phyloP scores from a whole-genome alignment of 2,329 filamentous ascomycete genomes.

The Sclerotinia subarctica region DNA sequence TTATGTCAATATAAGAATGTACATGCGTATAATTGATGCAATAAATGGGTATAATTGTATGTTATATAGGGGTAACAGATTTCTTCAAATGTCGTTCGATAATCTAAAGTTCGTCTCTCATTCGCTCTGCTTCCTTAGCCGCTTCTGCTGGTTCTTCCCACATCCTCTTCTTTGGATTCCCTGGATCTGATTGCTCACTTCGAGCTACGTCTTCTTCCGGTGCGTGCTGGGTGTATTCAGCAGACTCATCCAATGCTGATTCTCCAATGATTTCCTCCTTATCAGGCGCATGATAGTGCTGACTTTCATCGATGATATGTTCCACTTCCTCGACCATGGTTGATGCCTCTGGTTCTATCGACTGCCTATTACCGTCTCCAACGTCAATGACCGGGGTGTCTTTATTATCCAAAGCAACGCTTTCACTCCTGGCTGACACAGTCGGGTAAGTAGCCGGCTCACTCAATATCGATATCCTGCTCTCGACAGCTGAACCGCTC shows the following conservation, averaged over 20 bases:
- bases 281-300: constrained; percentile 38
- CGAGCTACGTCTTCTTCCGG: not conserved
- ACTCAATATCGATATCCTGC: constrained; percentile 22
- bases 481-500: constrained; percentile 21
- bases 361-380: not conserved
- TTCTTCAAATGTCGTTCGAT: not conserved
- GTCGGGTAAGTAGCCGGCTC: constrained; percentile 21
- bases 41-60: not conserved
- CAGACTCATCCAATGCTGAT: constrained; percentile 34
- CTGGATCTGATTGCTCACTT: constrained; percentile 34
- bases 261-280: constrained; percentile 34
- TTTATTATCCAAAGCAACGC: not conserved
- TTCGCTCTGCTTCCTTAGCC: constrained; percentile 31
- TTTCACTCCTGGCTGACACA: constrained; percentile 28
- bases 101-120: constrained; percentile 37
- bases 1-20: not conserved
- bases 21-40: not conserved
- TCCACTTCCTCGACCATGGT: constrained; percentile 53
- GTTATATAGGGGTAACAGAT: not conserved
- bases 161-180: constrained; percentile 60
- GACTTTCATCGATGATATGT: constrained; percentile 48
- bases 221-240: not conserved
- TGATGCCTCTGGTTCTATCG: constrained; percentile 27
- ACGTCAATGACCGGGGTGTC: not conserved
- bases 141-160: constrained; percentile 52